phyloP scores from a whole-genome alignment of 2,329 filamentous ascomycete genomes.

The Scedosporium aurantiacum region DNA sequence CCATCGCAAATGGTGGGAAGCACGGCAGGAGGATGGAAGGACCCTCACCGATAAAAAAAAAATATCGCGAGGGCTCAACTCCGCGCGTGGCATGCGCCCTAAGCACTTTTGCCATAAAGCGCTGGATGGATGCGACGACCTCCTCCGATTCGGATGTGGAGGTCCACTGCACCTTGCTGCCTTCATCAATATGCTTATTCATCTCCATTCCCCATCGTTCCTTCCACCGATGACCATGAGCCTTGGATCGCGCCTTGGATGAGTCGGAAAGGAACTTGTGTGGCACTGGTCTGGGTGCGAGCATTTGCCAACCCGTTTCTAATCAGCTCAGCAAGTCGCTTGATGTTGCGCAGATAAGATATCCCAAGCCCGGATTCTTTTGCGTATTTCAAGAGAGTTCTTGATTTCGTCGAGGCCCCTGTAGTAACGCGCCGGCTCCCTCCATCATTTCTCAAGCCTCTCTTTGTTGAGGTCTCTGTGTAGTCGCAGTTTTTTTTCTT shows the following conservation, averaged over 20 bases:
- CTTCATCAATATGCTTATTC: background rate
- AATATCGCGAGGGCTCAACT: background rate
- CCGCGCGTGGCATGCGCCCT: background rate
- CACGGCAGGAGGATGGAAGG: background rate
- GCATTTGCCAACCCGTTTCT: background rate
- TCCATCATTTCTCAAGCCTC: background rate
- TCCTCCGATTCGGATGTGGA: background rate
- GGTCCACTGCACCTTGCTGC: background rate
- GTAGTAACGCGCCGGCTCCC: too few species aligned
- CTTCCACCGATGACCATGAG: background rate
- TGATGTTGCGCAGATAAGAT: background rate
- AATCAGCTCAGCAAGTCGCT: background rate
- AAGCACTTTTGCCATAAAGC: background rate
- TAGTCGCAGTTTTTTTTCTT: background rate
- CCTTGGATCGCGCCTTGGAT: background rate
- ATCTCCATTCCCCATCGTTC: background rate
- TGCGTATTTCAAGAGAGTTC: background rate
- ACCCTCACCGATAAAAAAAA: background rate
- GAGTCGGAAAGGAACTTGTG: background rate
- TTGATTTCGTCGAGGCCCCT: background rate
- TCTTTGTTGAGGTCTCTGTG: background rate
- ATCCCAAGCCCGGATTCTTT: background rate
- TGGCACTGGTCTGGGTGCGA: background rate
- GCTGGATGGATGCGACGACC: background rate
- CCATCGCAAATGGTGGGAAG: conserved; percentile 1